Base-by-base conservation (phyloP, 176 grass and related monocot genomes). In the Echinochloa phyllopogon region DNA sequence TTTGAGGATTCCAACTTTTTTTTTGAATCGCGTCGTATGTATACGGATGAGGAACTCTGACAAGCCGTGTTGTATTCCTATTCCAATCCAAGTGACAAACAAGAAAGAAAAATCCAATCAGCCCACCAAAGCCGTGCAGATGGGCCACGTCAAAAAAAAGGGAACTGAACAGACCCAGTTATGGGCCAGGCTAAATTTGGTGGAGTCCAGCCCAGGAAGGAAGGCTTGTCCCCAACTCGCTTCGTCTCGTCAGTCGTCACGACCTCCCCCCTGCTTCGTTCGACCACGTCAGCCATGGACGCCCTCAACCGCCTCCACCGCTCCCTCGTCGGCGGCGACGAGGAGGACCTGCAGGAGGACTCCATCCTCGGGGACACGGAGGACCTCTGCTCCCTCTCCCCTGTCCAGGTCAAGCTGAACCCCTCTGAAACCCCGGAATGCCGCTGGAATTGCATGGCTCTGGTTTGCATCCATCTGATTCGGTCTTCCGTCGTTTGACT, bases 271-370 rank as follows among this genome's bases (percentile, higher is more conserved):
- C 20, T 69, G 40, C 40, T 23, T 24, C 10, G 10, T 37, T 58
- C 66, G 27, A 29, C 61, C 55, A 52, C 60, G 64, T 5, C 77
- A 89, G 84, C 60, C 20, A 95, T 95, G 96, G 96, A 98, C 43
- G 65, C 89, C 75, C 76, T 96, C 55, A 92, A 75, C 74, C 83
- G 91, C 72, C 72, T 98, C 86, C 91, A 83, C 65, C 91, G 88
- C 59, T 90, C 91, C 79, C 81, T 98, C 64, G 88, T 76, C 43
- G 84, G 93, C 20, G 87, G 76, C 43, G 93, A 92, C 1, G 86
- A 94, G 1, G 85, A 89, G 27, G 77, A 94, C 42, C 83, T 82
- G 69, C 70, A 80, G 45, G 89, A 92, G 73, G 89, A 97, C 3
- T 85, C 84, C 44, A 82, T 92, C 51, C 85, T 98, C 52, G 87